Evolutionary conservation across 495 filamentous ascomycete genomes (phyloP), one percentile per base, ranked within the genome.

Genomic region (Lichenothelia convexa): DNA sequence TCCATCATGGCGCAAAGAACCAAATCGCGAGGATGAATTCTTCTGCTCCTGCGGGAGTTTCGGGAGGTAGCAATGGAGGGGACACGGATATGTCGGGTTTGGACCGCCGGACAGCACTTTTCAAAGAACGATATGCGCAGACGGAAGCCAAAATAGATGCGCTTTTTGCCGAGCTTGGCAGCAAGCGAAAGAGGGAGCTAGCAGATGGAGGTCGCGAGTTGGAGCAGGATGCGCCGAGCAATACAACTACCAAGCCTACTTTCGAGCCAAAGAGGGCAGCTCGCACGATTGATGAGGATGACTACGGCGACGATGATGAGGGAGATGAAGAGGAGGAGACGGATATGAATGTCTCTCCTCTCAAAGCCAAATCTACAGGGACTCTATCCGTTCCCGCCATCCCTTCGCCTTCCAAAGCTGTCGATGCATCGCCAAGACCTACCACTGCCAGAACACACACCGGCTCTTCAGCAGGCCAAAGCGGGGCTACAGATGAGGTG

Each of bases 291-390:
- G 75, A 80, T 50, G 81, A 91, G 34, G 78, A 84, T 48, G 78
- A 89, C 55, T 82, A 83, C 46, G 81, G 80, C 32, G 80, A 93
- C 40, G 82, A 92, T 32, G 83, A 89, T 37, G 81, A 91, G 30
- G n/a, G n/a, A n/a, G n/a, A n/a, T n/a, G 77, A 81, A 3, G 71
- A 75, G 2, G 72, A 76, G 21, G 73, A 75, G 20, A 63, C 67
- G 11, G 59, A 65, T 32, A 48, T 53, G 18, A 54, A 57, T 34
- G 54, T 64, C 18, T 73, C 70, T 1, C 67, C 73, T 13, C 54
- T 70, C 23, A 76, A 78, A 47, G 59, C 63, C 20, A 83, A 80
- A 53, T 63, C 62, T 37, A 58, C 68, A 18, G 54, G 58, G 37
- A 54, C 58, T 27, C 56, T 59, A 11, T 52, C 64, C 21, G 60